Evolutionary conservation across 2,329 filamentous ascomycete species (phyloP).

Genomic region (Pseudogymnoascus pannorum): DNA sequence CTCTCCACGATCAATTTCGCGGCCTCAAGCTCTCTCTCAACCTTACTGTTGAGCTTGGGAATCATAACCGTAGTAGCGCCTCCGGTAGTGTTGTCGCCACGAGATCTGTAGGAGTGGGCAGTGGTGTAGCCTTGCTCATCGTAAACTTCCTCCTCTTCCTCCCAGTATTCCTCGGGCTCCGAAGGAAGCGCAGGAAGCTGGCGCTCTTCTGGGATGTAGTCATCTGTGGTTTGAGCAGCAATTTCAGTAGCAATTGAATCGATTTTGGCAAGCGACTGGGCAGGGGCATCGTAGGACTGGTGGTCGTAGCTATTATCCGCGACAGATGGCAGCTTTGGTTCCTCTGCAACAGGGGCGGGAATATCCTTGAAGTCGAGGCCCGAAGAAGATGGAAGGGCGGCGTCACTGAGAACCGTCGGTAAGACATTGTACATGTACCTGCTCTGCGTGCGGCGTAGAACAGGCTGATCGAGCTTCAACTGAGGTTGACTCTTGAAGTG

Average conservation of each 20-base stretch:
- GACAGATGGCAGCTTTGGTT: neutral
- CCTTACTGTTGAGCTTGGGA: slow-evolving; percentile 62
- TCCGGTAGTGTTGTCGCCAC: slow-evolving; percentile 64
- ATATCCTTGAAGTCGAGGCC: neutral
- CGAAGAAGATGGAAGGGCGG: neutral
- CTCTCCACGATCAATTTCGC: slow-evolving; percentile 34
- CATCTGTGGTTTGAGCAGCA: neutral
- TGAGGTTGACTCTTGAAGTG: slow-evolving; percentile 26
- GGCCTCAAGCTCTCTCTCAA: slow-evolving; percentile 64
- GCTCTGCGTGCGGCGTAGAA: slow-evolving; percentile 22
- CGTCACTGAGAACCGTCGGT: neutral
- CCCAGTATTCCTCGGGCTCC: slow-evolving; percentile 67
- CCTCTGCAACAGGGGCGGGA: neutral
- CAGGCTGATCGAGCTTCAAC: slow-evolving; percentile 21
- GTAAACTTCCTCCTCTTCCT: slow-evolving; percentile 64
- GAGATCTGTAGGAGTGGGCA: slow-evolving; percentile 69
- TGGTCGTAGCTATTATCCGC: neutral
- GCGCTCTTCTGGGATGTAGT: neutral
- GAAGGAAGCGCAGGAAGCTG: slow-evolving; percentile 26
- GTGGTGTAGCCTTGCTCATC: slow-evolving; percentile 66
- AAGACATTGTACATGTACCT: slow-evolving; percentile 16
- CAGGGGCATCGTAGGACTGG: neutral
- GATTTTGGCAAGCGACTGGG: neutral
- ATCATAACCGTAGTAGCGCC: slow-evolving; percentile 59
- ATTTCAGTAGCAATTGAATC: neutral